phyloP scores from a whole-genome alignment of 2,329 filamentous ascomycete species.

The Ophiostoma montium region DNA sequence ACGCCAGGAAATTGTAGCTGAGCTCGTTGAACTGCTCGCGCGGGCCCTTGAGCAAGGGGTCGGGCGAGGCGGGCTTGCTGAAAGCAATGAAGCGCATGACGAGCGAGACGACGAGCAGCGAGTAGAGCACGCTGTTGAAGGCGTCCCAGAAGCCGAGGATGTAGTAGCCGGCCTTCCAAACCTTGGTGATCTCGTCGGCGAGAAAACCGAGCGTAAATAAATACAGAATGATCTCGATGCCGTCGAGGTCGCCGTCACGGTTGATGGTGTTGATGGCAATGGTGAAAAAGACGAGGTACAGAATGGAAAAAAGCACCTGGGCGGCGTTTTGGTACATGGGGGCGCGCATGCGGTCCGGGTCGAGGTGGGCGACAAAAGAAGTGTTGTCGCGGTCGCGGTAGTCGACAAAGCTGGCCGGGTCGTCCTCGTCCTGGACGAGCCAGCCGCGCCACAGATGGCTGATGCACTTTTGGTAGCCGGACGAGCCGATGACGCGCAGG shows the following conservation, averaged over 20 bases:
- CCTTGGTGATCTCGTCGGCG: constrained; percentile 73
- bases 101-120: constrained; percentile 64
- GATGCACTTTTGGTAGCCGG: constrained; percentile 93
- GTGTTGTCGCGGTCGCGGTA: constrained; percentile 73
- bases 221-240: constrained; percentile 74
- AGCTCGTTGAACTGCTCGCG: constrained; percentile 58
- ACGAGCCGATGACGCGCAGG: constrained; percentile 73
- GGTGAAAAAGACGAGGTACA: constrained; percentile 78
- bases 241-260: constrained; percentile 64
- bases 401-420: constrained; percentile 77
- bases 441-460: constrained; percentile 87
- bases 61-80: constrained; percentile 30
- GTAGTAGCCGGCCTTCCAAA: constrained; percentile 85
- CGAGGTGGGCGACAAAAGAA: constrained; percentile 66
- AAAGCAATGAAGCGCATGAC: constrained; percentile 67
- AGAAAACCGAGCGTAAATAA: constrained; percentile 85
- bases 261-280: constrained; percentile 92
- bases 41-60: constrained; percentile 23
- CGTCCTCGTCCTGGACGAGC: constrained; percentile 89
- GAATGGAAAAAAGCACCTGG: constrained; percentile 69
- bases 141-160: constrained; percentile 96
- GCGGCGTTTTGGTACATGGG: constrained; percentile 86
- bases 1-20: constrained; percentile 89
- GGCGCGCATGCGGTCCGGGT: constrained; percentile 87
- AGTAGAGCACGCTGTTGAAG: constrained; percentile 77